These are phyloP conservation scores for Xylariomycetidae sp. DNA, from an alignment of 2,329 filamentous ascomycete species.

Conservation along the genomic window DNA sequence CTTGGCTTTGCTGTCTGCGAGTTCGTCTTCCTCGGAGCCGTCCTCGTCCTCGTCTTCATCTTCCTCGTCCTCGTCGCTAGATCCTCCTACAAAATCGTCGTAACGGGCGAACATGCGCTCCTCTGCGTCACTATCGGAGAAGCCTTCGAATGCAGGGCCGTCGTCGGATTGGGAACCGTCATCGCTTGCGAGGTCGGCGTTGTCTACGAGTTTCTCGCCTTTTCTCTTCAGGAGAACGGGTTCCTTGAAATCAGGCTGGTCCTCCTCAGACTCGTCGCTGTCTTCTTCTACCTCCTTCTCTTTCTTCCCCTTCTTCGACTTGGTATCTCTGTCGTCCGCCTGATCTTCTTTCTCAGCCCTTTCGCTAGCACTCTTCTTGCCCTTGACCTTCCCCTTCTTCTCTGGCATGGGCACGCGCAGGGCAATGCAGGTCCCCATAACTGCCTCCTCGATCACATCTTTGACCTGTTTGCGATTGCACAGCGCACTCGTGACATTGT, in stretches of 20 bases:
- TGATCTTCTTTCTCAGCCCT: constrained; percentile 17
- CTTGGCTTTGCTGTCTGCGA: constrained; percentile 18
- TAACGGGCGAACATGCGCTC: constrained; percentile 37
- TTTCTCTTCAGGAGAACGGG: constrained; percentile 24
- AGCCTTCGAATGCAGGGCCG: constrained; percentile 17
- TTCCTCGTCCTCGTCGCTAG: constrained; percentile 36
- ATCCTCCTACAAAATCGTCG: constrained; percentile 39
- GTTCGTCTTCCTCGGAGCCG: constrained; percentile 23
- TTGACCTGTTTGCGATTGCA: constrained; percentile 48
- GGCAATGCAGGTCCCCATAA: constrained; percentile 41
- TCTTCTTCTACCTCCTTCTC: constrained; percentile 13
- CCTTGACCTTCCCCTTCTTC: constrained; percentile 30
- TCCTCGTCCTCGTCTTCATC: constrained; percentile 29
- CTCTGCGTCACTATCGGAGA: constrained; percentile 24
- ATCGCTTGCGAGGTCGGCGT: constrained; percentile 19
- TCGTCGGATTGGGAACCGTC: constrained; percentile 15
- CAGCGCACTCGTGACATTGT: constrained; percentile 54
- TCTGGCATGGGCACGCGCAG: constrained; percentile 44
- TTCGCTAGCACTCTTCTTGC: constrained; percentile 21
- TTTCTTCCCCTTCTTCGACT: constrained; percentile 6
- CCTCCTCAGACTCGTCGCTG: constrained; percentile 17
- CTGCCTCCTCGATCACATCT: constrained; percentile 41
- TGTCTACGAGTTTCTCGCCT: constrained; percentile 31
- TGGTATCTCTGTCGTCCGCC: constrained; percentile 9
- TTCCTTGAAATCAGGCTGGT: constrained; percentile 21